Evolutionary conservation across 306 rosid genomes (phyloP).

Genomic region (Dalbergia cochinchinensis): DNA sequence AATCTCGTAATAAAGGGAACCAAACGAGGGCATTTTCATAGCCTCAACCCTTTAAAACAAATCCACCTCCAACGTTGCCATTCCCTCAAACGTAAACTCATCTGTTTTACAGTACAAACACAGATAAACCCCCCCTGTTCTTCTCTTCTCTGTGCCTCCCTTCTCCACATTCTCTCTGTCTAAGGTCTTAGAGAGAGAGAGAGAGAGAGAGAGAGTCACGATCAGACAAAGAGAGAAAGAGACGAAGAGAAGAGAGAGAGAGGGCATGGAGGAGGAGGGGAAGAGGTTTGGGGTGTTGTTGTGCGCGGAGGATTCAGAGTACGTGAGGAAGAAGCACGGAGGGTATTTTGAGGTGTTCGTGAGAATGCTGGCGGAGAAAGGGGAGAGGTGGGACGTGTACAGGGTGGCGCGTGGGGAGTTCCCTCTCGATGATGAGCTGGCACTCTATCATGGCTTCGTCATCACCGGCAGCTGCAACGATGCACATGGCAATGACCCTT

Average conservation of each 20-base stretch:
- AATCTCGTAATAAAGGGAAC: conserved; percentile 29
- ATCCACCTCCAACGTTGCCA: neutral
- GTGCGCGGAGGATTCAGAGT: conserved; percentile 93
- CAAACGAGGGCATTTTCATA: conserved; percentile 36
- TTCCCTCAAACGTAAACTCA: neutral
- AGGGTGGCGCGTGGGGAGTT: conserved; percentile 67
- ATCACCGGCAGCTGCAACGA: conserved; percentile 89
- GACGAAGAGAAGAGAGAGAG: neutral
- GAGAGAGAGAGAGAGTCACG: neutral
- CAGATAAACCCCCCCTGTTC: neutral
- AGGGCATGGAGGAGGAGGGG: conserved; percentile 14
- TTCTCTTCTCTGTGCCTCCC: neutral
- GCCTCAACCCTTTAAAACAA: conserved; percentile 3
- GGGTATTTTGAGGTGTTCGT: conserved; percentile 81
- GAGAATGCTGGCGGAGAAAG: conserved; percentile 77
- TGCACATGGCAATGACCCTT: conserved; percentile 77
- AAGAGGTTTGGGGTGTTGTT: conserved; percentile 68
- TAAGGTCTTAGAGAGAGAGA: neutral
- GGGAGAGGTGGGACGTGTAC: conserved; percentile 77
- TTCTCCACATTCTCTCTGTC: conserved; percentile 24
- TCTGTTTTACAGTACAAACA: neutral
- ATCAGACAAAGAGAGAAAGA: neutral
- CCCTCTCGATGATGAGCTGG: conserved; percentile 56
- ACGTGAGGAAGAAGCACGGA: conserved; percentile 72
- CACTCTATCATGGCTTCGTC: conserved; percentile 70